Conservation (phyloP, 305 asterid genomes). For the Solanum hybrid region DNA sequence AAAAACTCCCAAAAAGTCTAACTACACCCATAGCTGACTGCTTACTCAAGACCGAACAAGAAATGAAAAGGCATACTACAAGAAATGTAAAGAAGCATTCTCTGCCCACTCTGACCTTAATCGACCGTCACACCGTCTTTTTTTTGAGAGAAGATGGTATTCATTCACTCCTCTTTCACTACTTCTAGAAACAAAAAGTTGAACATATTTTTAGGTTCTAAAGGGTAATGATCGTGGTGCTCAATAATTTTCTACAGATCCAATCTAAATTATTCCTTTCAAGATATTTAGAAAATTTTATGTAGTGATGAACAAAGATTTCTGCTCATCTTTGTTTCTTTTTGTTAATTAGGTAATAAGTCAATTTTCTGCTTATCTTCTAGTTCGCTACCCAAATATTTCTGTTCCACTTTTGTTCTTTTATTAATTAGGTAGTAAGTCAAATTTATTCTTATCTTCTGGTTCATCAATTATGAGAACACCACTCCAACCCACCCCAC, state of each 20-base stretch:
- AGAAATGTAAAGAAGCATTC: not conserved
- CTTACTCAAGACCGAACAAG: not conserved
- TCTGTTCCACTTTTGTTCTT: not conserved
- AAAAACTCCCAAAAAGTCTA: not conserved
- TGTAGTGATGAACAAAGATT: not conserved
- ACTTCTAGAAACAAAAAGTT: not conserved
- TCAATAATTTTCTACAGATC: not conserved
- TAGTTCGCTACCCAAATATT: not conserved
- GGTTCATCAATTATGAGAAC: not conserved
- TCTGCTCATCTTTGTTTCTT: not conserved
- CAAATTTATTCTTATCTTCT: not conserved
- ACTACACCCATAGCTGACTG: not conserved
- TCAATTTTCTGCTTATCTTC: not conserved
- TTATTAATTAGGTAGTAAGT: not conserved
- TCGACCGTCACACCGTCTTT: not conserved
- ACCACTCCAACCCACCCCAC: not conserved
- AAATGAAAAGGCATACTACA: not conserved
- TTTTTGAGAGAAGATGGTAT: not conserved
- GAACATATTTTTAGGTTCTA: not conserved
- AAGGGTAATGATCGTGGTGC: not conserved
- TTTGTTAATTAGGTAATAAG: not conserved
- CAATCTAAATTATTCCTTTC: not conserved
- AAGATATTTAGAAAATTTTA: not conserved
- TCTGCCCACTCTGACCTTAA: not conserved
- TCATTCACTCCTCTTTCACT: not conserved